A percentile compares a stretch with the other conserved stretches of the same genome.
Evolutionary conservation across 192 early-diverging fungal genomes (phyloP).

Genomic region (Spinellus fusiger): DNA sequence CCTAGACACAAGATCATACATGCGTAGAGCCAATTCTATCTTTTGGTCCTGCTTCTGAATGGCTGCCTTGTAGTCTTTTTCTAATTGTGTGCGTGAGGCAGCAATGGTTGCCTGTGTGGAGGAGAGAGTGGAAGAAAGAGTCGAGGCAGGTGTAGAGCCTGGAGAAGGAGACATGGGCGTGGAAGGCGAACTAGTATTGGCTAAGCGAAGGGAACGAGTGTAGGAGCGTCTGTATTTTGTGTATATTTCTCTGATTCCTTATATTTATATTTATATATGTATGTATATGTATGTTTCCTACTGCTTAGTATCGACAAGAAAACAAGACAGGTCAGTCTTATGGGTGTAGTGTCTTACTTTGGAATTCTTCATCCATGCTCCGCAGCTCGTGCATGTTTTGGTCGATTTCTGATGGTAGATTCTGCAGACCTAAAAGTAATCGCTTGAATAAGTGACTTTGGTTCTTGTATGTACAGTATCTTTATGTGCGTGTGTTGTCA

Average conservation of each 20-base stretch:
- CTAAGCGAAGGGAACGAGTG: not conserved
- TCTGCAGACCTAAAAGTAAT: conserved; percentile 36
- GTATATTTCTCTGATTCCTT: conserved; percentile 12
- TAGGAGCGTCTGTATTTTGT: conserved; percentile 14
- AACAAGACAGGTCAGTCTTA: not conserved
- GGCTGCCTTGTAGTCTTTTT: conserved; percentile 42
- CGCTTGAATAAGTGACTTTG: not conserved
- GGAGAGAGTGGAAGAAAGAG: too few relatives aligned
- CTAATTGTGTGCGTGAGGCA: conserved; percentile 14
- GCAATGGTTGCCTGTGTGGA: conserved; percentile 1
- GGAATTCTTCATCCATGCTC: conserved; percentile 43
- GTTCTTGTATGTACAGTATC: too few relatives aligned
- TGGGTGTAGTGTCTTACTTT: conserved; percentile 34
- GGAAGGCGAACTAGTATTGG: conserved; percentile 10
- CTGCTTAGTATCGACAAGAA: too few relatives aligned
- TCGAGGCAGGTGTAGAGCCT: not conserved
- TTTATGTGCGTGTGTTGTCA: too few relatives aligned
- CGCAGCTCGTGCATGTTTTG: conserved; percentile 48
- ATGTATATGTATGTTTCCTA: too few relatives aligned
- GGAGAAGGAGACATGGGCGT: not conserved
- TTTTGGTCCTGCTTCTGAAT: conserved; percentile 50
- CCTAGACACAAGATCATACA: conserved; percentile 44
- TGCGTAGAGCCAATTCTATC: conserved; percentile 39
- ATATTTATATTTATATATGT: too few relatives aligned
- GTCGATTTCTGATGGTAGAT: conserved; percentile 47